These are phyloP conservation scores for Heterotrichella gracilis DNA, from an alignment of 352 stramenopile genomes.

Conservation along the genomic window DNA sequence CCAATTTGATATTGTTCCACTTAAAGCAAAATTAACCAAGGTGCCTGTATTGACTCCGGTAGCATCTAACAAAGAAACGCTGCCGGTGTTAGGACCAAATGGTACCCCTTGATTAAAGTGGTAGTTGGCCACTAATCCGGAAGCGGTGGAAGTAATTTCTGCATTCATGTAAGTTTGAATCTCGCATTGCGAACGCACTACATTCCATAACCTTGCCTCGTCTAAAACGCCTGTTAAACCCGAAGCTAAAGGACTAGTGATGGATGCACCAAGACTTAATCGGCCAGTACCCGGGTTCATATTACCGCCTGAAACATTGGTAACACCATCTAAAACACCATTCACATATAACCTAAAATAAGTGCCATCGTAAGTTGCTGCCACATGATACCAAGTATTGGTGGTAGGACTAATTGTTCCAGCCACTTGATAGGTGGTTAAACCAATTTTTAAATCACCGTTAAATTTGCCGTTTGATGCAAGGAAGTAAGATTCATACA, in stretches of 20 bases:
- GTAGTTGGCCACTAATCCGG: background rate
- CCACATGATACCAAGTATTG: constrained; percentile 11
- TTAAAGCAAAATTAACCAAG: constrained; percentile 3
- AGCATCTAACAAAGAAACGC: background rate
- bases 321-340: background rate
- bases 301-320: background rate
- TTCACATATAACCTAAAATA: constrained; percentile 5
- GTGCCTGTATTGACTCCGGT: background rate
- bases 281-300: too few relatives aligned
- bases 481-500: too few relatives aligned
- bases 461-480: too few relatives aligned
- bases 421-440: too few relatives aligned
- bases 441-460: too few relatives aligned
- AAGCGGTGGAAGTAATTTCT: too few relatives aligned
- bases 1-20: constrained; percentile 12
- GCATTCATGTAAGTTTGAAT: constrained; percentile 11
- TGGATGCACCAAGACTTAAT: background rate
- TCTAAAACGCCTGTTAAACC: background rate
- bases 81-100: background rate
- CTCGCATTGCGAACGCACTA: background rate
- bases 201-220: background rate
- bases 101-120: background rate
- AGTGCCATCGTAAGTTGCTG: background rate
- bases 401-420: too few relatives aligned
- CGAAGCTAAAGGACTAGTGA: too few relatives aligned